Evolutionary conservation across 768 basidiomycete genomes (phyloP).

Genomic region (Scleroderma bovista): DNA sequence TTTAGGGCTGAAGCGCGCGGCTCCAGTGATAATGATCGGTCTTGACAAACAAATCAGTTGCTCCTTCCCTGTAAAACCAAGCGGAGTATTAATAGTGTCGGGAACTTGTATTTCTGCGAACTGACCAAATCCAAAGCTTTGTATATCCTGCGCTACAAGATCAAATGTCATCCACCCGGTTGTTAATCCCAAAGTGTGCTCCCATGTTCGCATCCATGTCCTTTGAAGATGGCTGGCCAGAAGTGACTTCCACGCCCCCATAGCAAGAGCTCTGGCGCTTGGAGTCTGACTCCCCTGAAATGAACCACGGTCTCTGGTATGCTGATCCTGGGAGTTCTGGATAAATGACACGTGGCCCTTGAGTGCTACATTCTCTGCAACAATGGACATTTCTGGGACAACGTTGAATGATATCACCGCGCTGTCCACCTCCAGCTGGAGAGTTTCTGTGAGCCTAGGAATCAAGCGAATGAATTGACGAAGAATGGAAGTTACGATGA

Average conservation of each 20-base stretch:
- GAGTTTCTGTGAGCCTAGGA: slow-evolving; percentile 60
- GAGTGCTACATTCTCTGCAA: slow-evolving; percentile 44
- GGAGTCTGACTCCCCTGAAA: slow-evolving; percentile 11
- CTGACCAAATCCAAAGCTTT: slow-evolving; percentile 38
- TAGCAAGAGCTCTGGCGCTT: slow-evolving; percentile 35
- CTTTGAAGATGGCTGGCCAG: slow-evolving; percentile 55
- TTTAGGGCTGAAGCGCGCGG: slow-evolving; percentile 54
- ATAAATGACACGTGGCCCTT: slow-evolving; percentile 52
- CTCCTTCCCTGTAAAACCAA: slow-evolving; percentile 22
- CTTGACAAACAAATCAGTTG: slow-evolving; percentile 45
- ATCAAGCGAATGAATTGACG: slow-evolving; percentile 58
- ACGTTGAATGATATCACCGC: slow-evolving; percentile 47
- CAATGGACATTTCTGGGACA: slow-evolving; percentile 47
- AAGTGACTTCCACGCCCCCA: slow-evolving; percentile 62
- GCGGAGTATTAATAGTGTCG: not conserved
- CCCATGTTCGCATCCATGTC: slow-evolving; percentile 65
- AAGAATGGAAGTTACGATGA: slow-evolving; percentile 47
- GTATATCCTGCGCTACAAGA: slow-evolving; percentile 43
- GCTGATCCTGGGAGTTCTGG: slow-evolving; percentile 36
- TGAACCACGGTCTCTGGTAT: slow-evolving; percentile 6
- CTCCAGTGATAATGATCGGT: slow-evolving; percentile 39
- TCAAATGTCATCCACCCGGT: slow-evolving; percentile 51
- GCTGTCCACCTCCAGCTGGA: slow-evolving; percentile 63
- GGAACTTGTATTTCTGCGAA: not conserved
- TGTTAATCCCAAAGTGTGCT: slow-evolving; percentile 61